phyloP scores from a whole-genome alignment of 2,329 filamentous ascomycete genomes.

The Beauveria varroae region DNA sequence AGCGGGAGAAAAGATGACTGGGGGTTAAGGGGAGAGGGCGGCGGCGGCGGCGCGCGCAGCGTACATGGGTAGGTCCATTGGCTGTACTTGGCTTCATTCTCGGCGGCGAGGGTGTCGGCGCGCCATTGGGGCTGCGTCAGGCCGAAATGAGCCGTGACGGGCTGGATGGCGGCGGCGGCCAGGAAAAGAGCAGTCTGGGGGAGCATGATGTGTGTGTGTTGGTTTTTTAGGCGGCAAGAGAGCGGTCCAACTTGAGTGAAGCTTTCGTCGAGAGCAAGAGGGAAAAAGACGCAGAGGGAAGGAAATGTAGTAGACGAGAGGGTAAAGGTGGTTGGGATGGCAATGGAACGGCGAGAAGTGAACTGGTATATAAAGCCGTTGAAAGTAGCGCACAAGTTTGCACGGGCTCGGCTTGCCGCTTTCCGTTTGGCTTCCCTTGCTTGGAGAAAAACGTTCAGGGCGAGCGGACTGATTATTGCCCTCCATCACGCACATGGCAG shows the following conservation, averaged over 20 bases:
- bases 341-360: neutral
- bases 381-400: neutral
- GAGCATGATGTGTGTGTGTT: neutral
- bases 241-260: too few species aligned
- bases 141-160: conserved; percentile 40
- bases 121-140: conserved; percentile 42
- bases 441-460: too few species aligned
- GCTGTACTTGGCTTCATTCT: conserved; percentile 32
- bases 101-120: conserved; percentile 35
- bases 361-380: neutral
- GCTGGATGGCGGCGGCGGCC: conserved; percentile 27
- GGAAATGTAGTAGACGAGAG: neutral
- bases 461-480: too few species aligned
- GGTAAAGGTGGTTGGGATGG: neutral
- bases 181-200: conserved; percentile 18
- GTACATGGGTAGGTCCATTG: conserved; percentile 44
- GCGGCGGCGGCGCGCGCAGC: neutral
- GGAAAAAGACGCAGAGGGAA: neutral
- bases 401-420: neutral
- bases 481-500: neutral
- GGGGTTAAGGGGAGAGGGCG: too few species aligned
- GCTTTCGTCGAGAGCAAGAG: too few species aligned
- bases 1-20: too few species aligned
- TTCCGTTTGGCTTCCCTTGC: neutral
- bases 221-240: neutral